A percentile compares a stretch with the other conserved stretches of the same genome.
Evolutionary conservation across 129 eudicot genomes (phyloP).

Genomic region (Artemisia annua): DNA sequence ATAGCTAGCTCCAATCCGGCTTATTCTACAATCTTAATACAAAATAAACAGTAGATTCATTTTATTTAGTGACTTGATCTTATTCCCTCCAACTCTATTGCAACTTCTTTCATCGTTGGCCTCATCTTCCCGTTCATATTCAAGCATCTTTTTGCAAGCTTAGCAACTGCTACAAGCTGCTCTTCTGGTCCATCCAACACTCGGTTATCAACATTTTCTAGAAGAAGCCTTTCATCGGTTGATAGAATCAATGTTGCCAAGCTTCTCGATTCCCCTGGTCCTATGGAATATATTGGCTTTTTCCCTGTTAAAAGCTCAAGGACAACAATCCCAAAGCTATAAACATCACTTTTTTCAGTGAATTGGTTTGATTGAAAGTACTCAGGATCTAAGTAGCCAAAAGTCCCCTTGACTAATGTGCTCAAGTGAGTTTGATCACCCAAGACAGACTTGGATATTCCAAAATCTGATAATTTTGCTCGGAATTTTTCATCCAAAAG

Average conservation of each 20-base stretch:
- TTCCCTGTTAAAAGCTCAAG: neutral
- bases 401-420: neutral
- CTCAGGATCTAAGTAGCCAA: slow-evolving; percentile 3
- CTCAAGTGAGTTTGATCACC: slow-evolving; percentile 2
- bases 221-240: neutral
- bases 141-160: slow-evolving; percentile 13
- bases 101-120: slow-evolving; percentile 9
- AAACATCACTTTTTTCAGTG: slow-evolving; percentile 2
- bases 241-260: neutral
- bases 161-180: neutral
- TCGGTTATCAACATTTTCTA: neutral
- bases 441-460: neutral
- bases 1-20: too few relatives aligned
- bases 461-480: slow-evolving; percentile 8
- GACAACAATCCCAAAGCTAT: slow-evolving; percentile 7
- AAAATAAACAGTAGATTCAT: too few relatives aligned
- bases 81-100: neutral
- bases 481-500: slow-evolving; percentile 4
- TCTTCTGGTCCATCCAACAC: neutral
- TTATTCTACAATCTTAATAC: too few relatives aligned
- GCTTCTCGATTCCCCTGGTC: slow-evolving; percentile 2
- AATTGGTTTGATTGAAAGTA: slow-evolving; percentile 6
- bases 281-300: neutral
- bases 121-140: neutral
- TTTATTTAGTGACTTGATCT: neutral